Conservation (phyloP, 768 basidiomycete genomes). For the Tremella yokohamensis region DNA sequence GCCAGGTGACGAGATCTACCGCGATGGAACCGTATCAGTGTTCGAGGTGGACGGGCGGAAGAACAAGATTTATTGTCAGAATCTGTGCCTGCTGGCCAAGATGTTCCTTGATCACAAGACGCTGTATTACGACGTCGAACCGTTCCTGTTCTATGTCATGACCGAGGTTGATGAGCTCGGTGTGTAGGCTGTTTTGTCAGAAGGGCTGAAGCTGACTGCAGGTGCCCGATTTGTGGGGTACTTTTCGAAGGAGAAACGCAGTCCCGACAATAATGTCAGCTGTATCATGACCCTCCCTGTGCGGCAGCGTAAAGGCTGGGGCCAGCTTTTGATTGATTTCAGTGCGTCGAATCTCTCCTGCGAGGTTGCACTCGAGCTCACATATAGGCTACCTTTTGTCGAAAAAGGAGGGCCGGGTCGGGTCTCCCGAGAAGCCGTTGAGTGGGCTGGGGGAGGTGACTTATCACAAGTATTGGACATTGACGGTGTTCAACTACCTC, state of each 20-base stretch:
- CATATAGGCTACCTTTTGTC: conserved; percentile 88
- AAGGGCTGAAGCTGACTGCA: too few relatives aligned
- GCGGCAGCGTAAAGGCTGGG: conserved; percentile 92
- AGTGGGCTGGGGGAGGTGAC: conserved; percentile 86
- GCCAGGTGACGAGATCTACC: conserved; percentile 96
- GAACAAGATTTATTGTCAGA: conserved; percentile 99
- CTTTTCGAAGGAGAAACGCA: conserved; percentile 97
- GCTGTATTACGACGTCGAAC: conserved; percentile 97
- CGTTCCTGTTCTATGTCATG: conserved; percentile 97
- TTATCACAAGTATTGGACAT: conserved; percentile 93
- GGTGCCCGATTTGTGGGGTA: conserved; percentile 88
- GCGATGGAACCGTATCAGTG: conserved; percentile 80
- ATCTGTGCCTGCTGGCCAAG: conserved; percentile 92
- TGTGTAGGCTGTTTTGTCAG: too few relatives aligned
- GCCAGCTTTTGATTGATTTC: conserved; percentile 94
- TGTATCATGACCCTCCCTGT: conserved; percentile 99
- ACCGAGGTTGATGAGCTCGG: conserved; percentile 85
- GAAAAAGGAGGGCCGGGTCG: conserved; percentile 83
- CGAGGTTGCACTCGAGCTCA: not conserved
- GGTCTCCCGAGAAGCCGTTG: conserved; percentile 94
- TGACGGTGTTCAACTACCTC: conserved; percentile 77
- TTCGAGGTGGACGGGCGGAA: conserved; percentile 98
- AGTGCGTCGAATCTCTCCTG: conserved; percentile 60
- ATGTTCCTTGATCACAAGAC: conserved; percentile 99
- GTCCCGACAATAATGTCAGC: conserved; percentile 92